These are phyloP conservation scores for Ustilago shanxiensis DNA, from an alignment of 1,284 basidiomycete genomes.

Conservation along the genomic window DNA sequence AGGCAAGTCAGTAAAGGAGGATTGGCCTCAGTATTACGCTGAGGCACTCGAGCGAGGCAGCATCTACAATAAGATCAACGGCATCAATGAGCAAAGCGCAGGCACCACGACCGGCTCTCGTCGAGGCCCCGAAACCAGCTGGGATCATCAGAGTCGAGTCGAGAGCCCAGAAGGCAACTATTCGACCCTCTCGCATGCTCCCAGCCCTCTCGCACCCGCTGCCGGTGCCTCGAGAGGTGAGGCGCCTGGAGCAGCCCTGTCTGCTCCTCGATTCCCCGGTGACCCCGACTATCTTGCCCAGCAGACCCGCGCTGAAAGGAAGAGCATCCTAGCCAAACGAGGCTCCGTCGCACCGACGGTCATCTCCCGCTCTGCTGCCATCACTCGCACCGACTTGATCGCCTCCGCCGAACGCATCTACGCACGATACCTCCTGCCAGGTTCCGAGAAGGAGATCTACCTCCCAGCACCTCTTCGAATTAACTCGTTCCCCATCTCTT, in stretches of 20 bases:
- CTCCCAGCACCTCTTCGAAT: slow-evolving; percentile 75
- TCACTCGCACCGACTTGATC: slow-evolving; percentile 88
- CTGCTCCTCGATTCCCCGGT: slow-evolving; percentile 62
- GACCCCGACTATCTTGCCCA: slow-evolving; percentile 63
- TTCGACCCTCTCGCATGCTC: slow-evolving; percentile 35
- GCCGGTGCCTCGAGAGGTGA: slow-evolving; percentile 5
- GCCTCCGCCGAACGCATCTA: slow-evolving; percentile 95
- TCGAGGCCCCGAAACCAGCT: slow-evolving; percentile 29
- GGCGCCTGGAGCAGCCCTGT: slow-evolving; percentile 15
- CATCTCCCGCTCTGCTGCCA: slow-evolving; percentile 89
- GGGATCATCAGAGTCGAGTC: slow-evolving; percentile 42
- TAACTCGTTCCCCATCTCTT: slow-evolving; percentile 72
- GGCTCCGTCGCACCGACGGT: slow-evolving; percentile 63
- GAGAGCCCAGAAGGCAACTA: slow-evolving; percentile 46
- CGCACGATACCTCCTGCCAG: slow-evolving; percentile 83
- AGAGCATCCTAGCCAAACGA: slow-evolving; percentile 60
- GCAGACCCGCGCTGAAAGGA: slow-evolving; percentile 52
- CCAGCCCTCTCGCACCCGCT: slow-evolving; percentile 22
- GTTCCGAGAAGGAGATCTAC: slow-evolving; percentile 85
- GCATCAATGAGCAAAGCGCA: slow-evolving; percentile 72
- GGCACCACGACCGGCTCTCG: slow-evolving; percentile 8
- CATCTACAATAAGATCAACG: slow-evolving; percentile 90
- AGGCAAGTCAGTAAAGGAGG: slow-evolving; percentile 88
- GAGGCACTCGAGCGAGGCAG: slow-evolving; percentile 79
- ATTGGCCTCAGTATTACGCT: slow-evolving; percentile 95